Evolutionary conservation across 129 eudicot genomes (phyloP), one percentile per base, ranked within the genome.

Genomic region (Smallanthus sonchifolius): DNA sequence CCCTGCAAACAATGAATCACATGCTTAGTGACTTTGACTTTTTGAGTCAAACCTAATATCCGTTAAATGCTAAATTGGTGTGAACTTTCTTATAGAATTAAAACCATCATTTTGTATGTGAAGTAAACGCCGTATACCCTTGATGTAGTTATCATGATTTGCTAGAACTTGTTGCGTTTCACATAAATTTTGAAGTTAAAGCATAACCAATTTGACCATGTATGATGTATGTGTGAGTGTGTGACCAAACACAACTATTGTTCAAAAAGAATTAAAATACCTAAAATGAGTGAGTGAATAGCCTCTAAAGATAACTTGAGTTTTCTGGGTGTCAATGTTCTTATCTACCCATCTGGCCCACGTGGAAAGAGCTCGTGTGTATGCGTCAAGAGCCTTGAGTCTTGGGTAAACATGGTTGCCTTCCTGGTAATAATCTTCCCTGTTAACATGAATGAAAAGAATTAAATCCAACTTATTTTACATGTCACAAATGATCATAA

Each of bases 391-490:
- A 13, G 88, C 99, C 78, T 95, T 87, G 57, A 95, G 96, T 76
- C 94, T 83, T 17, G 91, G 92, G 83, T 95, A 85, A 2, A 95
- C 90, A 82, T 83, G 81, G 75, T 85, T 79, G 60, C 99, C 97
- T 83, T 95, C 99, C 76, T 95, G 99, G 80, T 95, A 95, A 87
- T 95, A 95, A 74, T 81, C 87, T 88, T 85, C 92, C 70, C 99
- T 95, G 87, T 47, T 74, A 74, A 37, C 57, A 47, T 57, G 61
- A 51, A 28, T 56, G 55, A 39, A n/a, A 60, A 34, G 2, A 4
- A 30, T 2, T 54, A 2, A 49, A 38, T 28, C 13, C 44, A 57
- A 74, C 37, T 73, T 60, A 14, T 6, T 10, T 55, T 11, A 48
- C 43, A 28, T 57, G 24, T 55, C 20, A 71, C 52, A 54, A 10